A percentile compares a stretch with the other conserved stretches of the same genome.
Evolutionary conservation across 2,329 filamentous ascomycete genomes (phyloP).

Genomic region (Penicillium sp.): DNA sequence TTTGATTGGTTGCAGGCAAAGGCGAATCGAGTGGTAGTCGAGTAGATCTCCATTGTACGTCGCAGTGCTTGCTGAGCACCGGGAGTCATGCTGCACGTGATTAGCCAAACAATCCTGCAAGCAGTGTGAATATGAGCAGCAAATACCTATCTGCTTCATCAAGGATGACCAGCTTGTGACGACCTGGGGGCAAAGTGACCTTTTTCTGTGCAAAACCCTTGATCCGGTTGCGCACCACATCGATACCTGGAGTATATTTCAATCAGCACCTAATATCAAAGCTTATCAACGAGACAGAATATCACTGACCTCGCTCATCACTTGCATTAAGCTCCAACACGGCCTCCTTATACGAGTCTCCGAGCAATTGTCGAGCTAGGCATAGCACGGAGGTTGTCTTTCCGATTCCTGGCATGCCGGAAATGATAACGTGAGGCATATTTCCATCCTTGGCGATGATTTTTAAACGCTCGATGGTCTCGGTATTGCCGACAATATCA

Average conservation of each 20-base stretch:
- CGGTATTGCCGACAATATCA: slow-evolving; percentile 95
- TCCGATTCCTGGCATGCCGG: slow-evolving; percentile 98
- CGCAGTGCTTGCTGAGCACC: slow-evolving; percentile 94
- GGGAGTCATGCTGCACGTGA: slow-evolving; percentile 72
- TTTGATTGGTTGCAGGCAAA: slow-evolving; percentile 99
- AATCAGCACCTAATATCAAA: background rate
- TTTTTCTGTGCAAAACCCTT: slow-evolving; percentile 99
- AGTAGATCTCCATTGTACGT: slow-evolving; percentile 98
- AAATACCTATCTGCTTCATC: slow-evolving; percentile 85
- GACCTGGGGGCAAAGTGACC: slow-evolving; percentile 84
- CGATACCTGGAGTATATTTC: slow-evolving; percentile 64
- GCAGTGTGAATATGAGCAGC: background rate
- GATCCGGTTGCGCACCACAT: slow-evolving; percentile 95
- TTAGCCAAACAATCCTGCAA: background rate
- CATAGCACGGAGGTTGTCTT: slow-evolving; percentile 97
- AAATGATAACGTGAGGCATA: slow-evolving; percentile 99
- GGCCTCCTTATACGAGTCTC: slow-evolving; percentile 94
- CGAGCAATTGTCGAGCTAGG: slow-evolving; percentile 85
- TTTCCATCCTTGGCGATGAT: slow-evolving; percentile 99
- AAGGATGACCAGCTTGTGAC: slow-evolving; percentile 95
- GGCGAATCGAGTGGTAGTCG: slow-evolving; percentile 90
- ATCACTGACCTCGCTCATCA: slow-evolving; percentile 73
- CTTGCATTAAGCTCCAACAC: slow-evolving; percentile 95
- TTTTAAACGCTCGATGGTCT: slow-evolving; percentile 94
- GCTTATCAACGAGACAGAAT: background rate